Percentiles rank a stretch among this genome's conserved stretches.
Conservation (phyloP, 257 asterid species). For the Nicotiana attenuata region DNA sequence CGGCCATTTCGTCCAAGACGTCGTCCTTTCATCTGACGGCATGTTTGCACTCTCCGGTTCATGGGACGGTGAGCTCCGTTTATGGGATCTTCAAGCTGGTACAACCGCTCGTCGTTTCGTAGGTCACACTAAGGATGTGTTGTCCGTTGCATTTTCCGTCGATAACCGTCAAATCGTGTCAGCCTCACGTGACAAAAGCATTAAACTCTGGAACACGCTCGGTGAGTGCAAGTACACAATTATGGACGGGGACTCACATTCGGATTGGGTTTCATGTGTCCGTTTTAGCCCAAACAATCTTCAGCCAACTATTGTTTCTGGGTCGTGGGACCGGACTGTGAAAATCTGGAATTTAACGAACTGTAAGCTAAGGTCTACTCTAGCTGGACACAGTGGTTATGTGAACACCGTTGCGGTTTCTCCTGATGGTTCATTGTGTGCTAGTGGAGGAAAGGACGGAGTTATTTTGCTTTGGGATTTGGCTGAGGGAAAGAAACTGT, state of each 20-base stretch:
- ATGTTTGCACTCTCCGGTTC: conserved; percentile 91
- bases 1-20: conserved; percentile 73
- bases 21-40: conserved; percentile 82
- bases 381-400: conserved; percentile 22
- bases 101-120: conserved; percentile 73
- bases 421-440: conserved; percentile 25
- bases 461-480: conserved; percentile 57
- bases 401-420: conserved; percentile 24
- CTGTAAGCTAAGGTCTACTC: conserved; percentile 42
- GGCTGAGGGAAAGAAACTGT: conserved; percentile 14
- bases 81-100: conserved; percentile 78
- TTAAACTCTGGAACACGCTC: conserved; percentile 29
- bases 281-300: conserved; percentile 53
- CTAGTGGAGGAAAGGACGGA: conserved; percentile 23
- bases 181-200: conserved; percentile 22
- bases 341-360: conserved; percentile 67
- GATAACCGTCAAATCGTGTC: conserved; percentile 25
- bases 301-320: conserved; percentile 63
- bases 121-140: conserved; percentile 83
- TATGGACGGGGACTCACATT: conserved; percentile 29
- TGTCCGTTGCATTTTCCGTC: conserved; percentile 73
- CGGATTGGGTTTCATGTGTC: conserved; percentile 74
- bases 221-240: conserved; percentile 60
- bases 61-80: conserved; percentile 90
- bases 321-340: conserved; percentile 65